Evolutionary conservation across 2,329 filamentous ascomycete genomes (phyloP), one percentile per base, ranked within the genome.

Genomic region (Cryphonectria carpinicola): DNA sequence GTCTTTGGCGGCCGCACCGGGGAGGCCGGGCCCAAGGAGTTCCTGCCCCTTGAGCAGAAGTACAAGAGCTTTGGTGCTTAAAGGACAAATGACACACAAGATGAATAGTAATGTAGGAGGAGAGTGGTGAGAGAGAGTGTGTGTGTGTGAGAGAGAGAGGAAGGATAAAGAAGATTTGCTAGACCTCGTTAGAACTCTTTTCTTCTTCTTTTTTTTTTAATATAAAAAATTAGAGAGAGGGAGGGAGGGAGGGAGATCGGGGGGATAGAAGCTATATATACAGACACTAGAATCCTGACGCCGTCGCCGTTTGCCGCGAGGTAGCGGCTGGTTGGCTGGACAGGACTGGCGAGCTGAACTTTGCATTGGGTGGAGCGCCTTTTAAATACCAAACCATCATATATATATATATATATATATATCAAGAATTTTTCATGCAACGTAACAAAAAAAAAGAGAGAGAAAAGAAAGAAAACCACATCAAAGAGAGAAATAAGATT

Each of bases 1-100:
- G 94, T 97, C 77, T 96, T 97, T 81, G 93, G 93, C 74, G 88
- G 86, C 73, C 85, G 84, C 67, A 84, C 84, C 28, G 88, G 81
- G 65, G 84, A 85, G 73, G 80, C 90, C 8, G 86, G 83, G 19
- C 85, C 89, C 79, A 94, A 95, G 88, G 79, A 82, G 22, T 90
- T 89, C 80, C 81, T 85, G 78, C 87, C 90, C 37, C 75, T 93
- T 41, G 88, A 92, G 80, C 86, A 92, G 79, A 86, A 89, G 76
- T 84, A 92, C 78, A 92, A 90, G 88, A 82, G 88, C 75, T 90
- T 84, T 76, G 89, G 88, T 69, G 84, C 84, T 71, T 88, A 81
- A 78, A 13, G 1, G 22, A 6, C n/a, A 58, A 1, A n/a, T 19
- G 10, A n/a, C 19, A 43, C 10, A 37, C 22, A 7, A 10, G 32